Conservation (phyloP, 2,329 filamentous ascomycete species). For the Hortaea sp. region DNA sequence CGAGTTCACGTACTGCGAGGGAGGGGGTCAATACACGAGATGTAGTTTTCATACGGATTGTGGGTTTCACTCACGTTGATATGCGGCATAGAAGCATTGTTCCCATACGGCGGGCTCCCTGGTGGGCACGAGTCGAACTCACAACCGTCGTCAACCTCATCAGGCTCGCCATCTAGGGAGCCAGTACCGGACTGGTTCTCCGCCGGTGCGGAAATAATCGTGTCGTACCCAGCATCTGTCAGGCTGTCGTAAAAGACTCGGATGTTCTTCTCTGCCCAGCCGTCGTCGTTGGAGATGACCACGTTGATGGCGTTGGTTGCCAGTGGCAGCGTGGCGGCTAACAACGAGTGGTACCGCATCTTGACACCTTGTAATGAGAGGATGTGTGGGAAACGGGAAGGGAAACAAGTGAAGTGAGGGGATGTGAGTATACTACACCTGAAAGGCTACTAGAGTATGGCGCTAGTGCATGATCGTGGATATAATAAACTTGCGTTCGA, state of each 20-base stretch:
- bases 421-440: too few species aligned
- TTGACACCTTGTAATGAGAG: not conserved
- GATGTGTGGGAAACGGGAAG: not conserved
- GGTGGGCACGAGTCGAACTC: slow-evolving; percentile 52
- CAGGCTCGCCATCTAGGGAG: slow-evolving; percentile 10
- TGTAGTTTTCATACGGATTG: not conserved
- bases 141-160: slow-evolving; percentile 32
- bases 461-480: too few species aligned
- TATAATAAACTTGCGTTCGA: too few species aligned
- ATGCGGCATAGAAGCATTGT: slow-evolving; percentile 46
- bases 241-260: slow-evolving; percentile 50
- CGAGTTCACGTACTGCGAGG: slow-evolving; percentile 56
- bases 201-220: slow-evolving; percentile 56
- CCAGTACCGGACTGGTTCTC: slow-evolving; percentile 55
- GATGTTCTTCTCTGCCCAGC: slow-evolving; percentile 61
- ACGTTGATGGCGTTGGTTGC: slow-evolving; percentile 35
- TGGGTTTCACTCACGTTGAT: slow-evolving; percentile 32
- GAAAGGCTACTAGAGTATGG: too few species aligned
- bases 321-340: slow-evolving; percentile 3
- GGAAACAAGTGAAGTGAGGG: not conserved
- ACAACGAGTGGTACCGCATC: not conserved
- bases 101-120: slow-evolving; percentile 46
- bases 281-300: slow-evolving; percentile 61
- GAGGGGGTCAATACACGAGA: not conserved
- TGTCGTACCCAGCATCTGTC: slow-evolving; percentile 46